Evolutionary conservation across 2,329 filamentous ascomycete species (phyloP).

Genomic region (Aspergillus alliaceus): DNA sequence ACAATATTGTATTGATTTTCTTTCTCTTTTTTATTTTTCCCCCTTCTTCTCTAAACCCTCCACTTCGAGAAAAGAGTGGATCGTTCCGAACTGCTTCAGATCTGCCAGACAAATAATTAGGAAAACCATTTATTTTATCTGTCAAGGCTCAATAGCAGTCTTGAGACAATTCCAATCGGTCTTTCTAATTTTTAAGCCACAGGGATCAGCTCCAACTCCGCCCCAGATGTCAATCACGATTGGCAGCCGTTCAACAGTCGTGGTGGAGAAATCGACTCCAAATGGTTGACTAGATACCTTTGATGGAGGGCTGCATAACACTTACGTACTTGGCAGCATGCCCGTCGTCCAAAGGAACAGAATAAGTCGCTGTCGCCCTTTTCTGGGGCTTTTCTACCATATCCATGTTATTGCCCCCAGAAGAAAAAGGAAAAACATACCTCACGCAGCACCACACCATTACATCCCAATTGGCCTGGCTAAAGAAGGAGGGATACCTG

Average conservation of each 20-base stretch:
- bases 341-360: neutral
- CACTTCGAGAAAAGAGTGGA: neutral
- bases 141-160: neutral
- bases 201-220: neutral
- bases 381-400: neutral
- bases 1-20: no score
- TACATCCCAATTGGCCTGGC: no score
- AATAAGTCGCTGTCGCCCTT: neutral
- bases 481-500: no score
- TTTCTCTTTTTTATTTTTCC: no score
- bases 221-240: neutral
- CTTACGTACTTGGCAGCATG: neutral
- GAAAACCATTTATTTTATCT: neutral
- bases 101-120: no score
- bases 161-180: neutral
- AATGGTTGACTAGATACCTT: neutral
- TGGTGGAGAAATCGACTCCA: neutral
- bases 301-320: neutral
- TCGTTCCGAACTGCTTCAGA: no score
- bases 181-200: neutral
- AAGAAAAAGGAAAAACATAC: no score
- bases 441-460: no score
- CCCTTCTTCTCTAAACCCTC: no score
- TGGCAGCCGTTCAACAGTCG: neutral
- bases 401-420: no score